Percentiles rank a stretch among this genome's conserved stretches.
Evolutionary conservation across 164 flowering plant genomes (phyloP).

Genomic region (Chimonanthus salicifolius): DNA sequence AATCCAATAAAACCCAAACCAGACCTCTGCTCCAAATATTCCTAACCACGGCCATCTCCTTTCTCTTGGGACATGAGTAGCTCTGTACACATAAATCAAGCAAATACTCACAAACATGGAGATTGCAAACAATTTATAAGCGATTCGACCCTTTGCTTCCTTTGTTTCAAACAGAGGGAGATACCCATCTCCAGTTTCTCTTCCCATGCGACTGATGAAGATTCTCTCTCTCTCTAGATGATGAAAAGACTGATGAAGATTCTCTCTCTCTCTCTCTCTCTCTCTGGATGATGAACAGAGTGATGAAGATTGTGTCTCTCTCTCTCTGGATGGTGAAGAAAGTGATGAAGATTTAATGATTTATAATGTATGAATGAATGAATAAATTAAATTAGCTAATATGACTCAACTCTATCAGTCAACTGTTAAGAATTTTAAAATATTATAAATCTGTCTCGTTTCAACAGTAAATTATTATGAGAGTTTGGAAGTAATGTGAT

Average conservation of each 20-base stretch:
- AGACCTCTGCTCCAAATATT: constrained; percentile 27
- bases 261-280: background rate
- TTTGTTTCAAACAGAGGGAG: constrained; percentile 24
- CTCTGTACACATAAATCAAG: constrained; percentile 24
- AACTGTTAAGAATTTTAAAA: no score
- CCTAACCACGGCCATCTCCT: constrained; percentile 31
- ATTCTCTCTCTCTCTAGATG: background rate
- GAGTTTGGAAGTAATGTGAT: no score
- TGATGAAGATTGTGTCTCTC: no score
- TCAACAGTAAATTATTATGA: no score
- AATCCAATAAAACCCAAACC: constrained; percentile 37
- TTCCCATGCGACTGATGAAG: background rate
- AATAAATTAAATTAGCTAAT: no score
- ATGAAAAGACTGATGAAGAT: no score
- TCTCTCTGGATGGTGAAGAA: no score
- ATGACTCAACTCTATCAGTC: no score
- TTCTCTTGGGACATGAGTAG: constrained; percentile 13
- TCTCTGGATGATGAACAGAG: background rate
- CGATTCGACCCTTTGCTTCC: constrained; percentile 12
- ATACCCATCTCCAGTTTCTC: constrained; percentile 6
- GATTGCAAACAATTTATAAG: constrained; percentile 11
- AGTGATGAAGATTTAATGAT: no score
- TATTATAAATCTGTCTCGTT: no score
- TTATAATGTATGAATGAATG: no score
- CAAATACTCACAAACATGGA: constrained; percentile 22